phyloP scores from a whole-genome alignment of 2,329 filamentous ascomycete genomes.

The Beauveria caledonica region DNA sequence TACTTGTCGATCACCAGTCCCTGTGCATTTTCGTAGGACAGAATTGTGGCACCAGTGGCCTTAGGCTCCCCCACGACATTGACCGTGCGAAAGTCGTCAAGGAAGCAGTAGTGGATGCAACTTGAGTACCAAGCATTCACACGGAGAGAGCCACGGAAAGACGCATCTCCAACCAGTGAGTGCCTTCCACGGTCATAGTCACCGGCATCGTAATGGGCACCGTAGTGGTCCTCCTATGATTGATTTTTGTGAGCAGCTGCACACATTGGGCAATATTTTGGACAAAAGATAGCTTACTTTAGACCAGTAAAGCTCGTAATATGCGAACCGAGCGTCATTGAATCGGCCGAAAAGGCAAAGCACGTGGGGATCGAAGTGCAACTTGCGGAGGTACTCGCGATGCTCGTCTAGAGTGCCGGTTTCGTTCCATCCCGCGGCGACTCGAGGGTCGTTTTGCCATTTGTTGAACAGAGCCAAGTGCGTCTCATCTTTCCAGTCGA shows the following conservation, averaged over 20 bases:
- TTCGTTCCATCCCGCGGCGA: slow-evolving; percentile 69
- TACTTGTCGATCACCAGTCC: slow-evolving; percentile 25
- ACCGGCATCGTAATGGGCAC: slow-evolving; percentile 46
- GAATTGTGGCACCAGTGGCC: slow-evolving; percentile 14
- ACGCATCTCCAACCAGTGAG: slow-evolving; percentile 48
- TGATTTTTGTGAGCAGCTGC: background rate
- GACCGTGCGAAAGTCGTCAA: slow-evolving; percentile 48
- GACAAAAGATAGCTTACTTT: background rate
- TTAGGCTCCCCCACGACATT: slow-evolving; percentile 35
- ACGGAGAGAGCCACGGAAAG: slow-evolving; percentile 45
- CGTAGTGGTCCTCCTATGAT: slow-evolving; percentile 45
- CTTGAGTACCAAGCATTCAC: slow-evolving; percentile 51
- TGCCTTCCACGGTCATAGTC: slow-evolving; percentile 53
- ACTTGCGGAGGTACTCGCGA: slow-evolving; percentile 55
- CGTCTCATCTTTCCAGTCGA: slow-evolving; percentile 53
- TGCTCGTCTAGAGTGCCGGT: slow-evolving; percentile 66
- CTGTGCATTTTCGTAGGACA: slow-evolving; percentile 23
- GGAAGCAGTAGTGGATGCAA: slow-evolving; percentile 50
- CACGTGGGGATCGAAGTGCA: slow-evolving; percentile 61
- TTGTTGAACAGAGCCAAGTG: slow-evolving; percentile 62
- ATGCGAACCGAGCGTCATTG: slow-evolving; percentile 61
- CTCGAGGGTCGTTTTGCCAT: slow-evolving; percentile 75
- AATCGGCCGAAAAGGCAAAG: slow-evolving; percentile 60
- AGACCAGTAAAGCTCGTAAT: slow-evolving; percentile 74
- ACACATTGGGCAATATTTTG: too few relatives aligned